Evolutionary conservation across 345 rosid species (phyloP), one percentile per base, ranked within the genome.

Genomic region (Populus euphratica): DNA sequence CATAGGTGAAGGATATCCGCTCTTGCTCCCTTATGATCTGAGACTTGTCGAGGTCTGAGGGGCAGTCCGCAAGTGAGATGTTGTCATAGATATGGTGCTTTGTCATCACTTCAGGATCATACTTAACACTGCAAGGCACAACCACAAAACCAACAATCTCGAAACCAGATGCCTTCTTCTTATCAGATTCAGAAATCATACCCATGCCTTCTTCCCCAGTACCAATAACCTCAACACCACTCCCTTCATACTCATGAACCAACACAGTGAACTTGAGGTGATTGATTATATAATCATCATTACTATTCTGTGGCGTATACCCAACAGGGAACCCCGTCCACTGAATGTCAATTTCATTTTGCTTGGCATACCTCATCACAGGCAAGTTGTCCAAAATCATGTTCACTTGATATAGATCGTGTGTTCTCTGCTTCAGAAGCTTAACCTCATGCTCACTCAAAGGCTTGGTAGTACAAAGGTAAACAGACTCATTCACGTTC

Each of bases 311-410:
- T 11, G 91, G 89, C 0, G 93, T 81, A 76, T 87, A 92, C 68
- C 97, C 97, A 27, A 92, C 88, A 1, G 97, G 97, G 81, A 86
- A 88, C n/a, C 97, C 97, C 66, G 97, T 92, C 97, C 97, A 92
- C 84, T 88, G 97, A 78, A 92, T 91, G 35, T 85, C 90, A 59
- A 89, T 76, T 33, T 89, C 94, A 80, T 90, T 92, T 44, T 91
- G 94, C 70, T 81, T 87, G 0, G 93, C 91, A 27, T 79, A 86
- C 84, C 94, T 88, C 92, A 92, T 87, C 74, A 85, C 97, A 1
- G 97, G 97, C 92, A 92, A 85, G 85, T 90, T 91, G 75, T 92
- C 97, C 43, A 92, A 81, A 81, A 92, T 90, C 94, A 92, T 92
- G 79, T 92, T 92, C 83, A 92, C 97, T 83, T 92, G 97, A 78